These are phyloP conservation scores for Plasmodium gaboni DNA, from an alignment of 169 alveolate genomes.

Conservation along the genomic window DNA sequence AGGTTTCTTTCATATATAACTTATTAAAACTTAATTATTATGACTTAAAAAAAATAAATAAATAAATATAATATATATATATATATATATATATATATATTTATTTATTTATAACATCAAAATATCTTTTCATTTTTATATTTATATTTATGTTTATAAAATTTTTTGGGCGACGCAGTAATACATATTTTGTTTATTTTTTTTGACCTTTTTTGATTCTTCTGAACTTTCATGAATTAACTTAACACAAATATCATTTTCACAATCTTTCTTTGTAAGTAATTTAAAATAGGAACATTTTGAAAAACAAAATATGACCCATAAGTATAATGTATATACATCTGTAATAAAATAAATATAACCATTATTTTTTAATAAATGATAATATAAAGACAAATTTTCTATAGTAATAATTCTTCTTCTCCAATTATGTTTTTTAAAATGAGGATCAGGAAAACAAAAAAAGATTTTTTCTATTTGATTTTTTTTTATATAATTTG, in stretches of 20 bases:
- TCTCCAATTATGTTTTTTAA: slow-evolving; percentile 90
- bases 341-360: slow-evolving; percentile 87
- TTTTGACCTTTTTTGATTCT: slow-evolving; percentile 78
- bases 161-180: slow-evolving; percentile 73
- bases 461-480: slow-evolving; percentile 89
- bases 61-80: not conserved
- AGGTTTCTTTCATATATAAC: too few species aligned
- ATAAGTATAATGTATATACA: slow-evolving; percentile 87
- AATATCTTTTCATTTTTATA: too few species aligned
- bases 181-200: slow-evolving; percentile 76
- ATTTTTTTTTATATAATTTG: slow-evolving; percentile 88
- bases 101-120: not conserved
- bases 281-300: slow-evolving; percentile 80
- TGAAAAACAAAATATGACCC: slow-evolving; percentile 82
- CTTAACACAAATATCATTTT: slow-evolving; percentile 76
- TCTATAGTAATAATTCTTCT: slow-evolving; percentile 88
- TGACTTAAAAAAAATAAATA: too few species aligned
- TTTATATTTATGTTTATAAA: not conserved
- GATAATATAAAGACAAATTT: slow-evolving; percentile 83
- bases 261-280: slow-evolving; percentile 57
- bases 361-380: slow-evolving; percentile 79
- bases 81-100: not conserved
- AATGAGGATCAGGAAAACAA: slow-evolving; percentile 94
- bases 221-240: slow-evolving; percentile 79
- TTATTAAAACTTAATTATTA: too few species aligned